These are phyloP conservation scores for Saturnispora saitoi DNA, from an alignment of 805 yeast genomes.

Conservation along the genomic window DNA sequence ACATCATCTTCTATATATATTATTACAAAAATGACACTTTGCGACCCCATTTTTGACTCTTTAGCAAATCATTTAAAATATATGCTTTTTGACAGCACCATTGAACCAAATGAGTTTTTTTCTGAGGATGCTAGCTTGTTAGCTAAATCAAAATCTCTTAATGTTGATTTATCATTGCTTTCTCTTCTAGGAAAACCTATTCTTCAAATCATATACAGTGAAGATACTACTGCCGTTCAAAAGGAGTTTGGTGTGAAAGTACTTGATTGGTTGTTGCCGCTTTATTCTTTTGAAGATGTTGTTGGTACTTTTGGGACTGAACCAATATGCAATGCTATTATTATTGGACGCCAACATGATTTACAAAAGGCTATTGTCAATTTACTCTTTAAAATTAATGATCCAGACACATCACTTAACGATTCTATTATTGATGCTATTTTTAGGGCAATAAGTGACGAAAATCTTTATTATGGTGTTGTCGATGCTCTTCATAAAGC, in stretches of 20 bases:
- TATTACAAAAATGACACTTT: constrained; percentile 1
- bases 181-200: constrained; percentile 16
- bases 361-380: constrained; percentile 22
- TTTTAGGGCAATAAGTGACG: constrained; percentile 18
- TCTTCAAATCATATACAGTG: constrained; percentile 20
- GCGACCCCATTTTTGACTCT: constrained; percentile 17
- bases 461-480: constrained; percentile 17
- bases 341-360: constrained; percentile 20
- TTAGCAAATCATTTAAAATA: constrained; percentile 16
- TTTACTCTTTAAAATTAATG: constrained; percentile 23
- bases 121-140: constrained; percentile 11
- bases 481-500: constrained; percentile 19
- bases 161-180: constrained; percentile 1
- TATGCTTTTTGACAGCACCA: constrained; percentile 3
- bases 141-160: neutral
- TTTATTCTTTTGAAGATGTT: constrained; percentile 25
- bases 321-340: constrained; percentile 22
- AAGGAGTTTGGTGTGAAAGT: constrained; percentile 18
- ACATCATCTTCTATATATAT: neutral
- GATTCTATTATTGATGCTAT: constrained; percentile 13
- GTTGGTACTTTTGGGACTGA: constrained; percentile 19
- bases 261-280: constrained; percentile 21
- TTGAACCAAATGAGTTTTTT: constrained; percentile 13
- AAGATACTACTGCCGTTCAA: constrained; percentile 17
- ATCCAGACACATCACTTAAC: constrained; percentile 19